Conservation (phyloP, 1,284 basidiomycete species). For the Neolentinus lepideus region DNA sequence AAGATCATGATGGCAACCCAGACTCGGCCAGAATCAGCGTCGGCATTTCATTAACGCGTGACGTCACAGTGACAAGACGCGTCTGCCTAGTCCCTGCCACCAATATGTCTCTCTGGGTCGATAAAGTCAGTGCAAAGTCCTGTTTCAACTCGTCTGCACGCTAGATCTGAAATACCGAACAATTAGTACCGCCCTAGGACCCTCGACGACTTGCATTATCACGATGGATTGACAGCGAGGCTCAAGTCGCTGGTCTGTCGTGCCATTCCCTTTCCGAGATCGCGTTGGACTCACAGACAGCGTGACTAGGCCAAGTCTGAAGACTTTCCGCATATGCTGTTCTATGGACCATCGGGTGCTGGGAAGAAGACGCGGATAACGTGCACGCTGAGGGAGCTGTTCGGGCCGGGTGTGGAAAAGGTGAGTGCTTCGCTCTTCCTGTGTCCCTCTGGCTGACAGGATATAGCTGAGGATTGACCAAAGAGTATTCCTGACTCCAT, state of each 20-base stretch:
- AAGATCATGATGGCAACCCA: too few relatives aligned
- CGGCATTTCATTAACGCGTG: too few relatives aligned
- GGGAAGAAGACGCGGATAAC: constrained; percentile 98
- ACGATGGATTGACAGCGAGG: constrained; percentile 73
- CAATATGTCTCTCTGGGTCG: constrained; percentile 85
- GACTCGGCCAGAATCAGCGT: too few relatives aligned
- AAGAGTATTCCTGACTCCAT: constrained; percentile 91
- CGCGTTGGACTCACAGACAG: neutral
- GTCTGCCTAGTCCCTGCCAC: neutral
- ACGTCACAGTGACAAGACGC: too few relatives aligned
- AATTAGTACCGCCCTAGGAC: constrained; percentile 79
- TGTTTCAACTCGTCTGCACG: too few relatives aligned
- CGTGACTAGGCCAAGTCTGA: constrained; percentile 68
- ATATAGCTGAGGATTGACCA: constrained; percentile 95
- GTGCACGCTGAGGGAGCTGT: constrained; percentile 84
- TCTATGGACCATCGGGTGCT: constrained; percentile 96
- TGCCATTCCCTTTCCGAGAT: neutral
- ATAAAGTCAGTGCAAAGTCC: constrained; percentile 47
- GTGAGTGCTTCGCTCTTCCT: constrained; percentile 29
- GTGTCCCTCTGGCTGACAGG: neutral
- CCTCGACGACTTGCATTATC: constrained; percentile 87
- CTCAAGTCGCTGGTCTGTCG: constrained; percentile 70
- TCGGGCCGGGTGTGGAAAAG: constrained; percentile 91
- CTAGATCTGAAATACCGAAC: neutral
- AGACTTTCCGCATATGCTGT: constrained; percentile 97